Evolutionary conservation across 805 yeast species (phyloP).

Genomic region (Priceomyces melissophilus): DNA sequence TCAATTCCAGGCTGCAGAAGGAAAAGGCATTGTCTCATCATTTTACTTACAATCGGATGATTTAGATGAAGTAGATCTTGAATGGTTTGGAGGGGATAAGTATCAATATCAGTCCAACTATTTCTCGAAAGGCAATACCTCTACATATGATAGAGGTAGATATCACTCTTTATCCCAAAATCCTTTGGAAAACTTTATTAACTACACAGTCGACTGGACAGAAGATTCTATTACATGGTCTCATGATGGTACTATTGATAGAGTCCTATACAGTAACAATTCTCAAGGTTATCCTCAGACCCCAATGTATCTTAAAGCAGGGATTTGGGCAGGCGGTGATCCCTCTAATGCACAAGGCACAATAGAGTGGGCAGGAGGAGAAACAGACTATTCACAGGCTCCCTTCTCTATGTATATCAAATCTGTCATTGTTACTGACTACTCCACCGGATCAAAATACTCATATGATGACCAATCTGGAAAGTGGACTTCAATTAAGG

Average conservation of each 20-base stretch:
- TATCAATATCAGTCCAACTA: constrained; percentile 73
- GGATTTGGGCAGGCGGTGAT: constrained; percentile 86
- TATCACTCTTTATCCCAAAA: constrained; percentile 53
- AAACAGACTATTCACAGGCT: constrained; percentile 57
- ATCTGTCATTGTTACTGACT: constrained; percentile 60
- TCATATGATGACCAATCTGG: constrained; percentile 55
- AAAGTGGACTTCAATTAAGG: constrained; percentile 54
- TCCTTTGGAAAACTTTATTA: constrained; percentile 63
- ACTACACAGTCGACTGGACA: constrained; percentile 85
- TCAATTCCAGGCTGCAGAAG: constrained; percentile 66
- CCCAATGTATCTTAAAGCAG: constrained; percentile 74
- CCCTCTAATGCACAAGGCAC: constrained; percentile 61
- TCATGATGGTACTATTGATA: constrained; percentile 63
- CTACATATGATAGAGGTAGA: constrained; percentile 77
- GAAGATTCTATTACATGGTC: constrained; percentile 63
- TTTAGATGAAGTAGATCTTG: constrained; percentile 84
- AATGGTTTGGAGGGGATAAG: constrained; percentile 80
- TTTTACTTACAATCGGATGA: constrained; percentile 80
- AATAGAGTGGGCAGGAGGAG: constrained; percentile 81
- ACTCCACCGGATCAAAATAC: constrained; percentile 62
- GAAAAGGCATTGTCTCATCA: constrained; percentile 77
- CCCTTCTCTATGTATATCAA: constrained; percentile 69
- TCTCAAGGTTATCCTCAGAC: constrained; percentile 82
- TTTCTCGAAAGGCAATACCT: constrained; percentile 76
- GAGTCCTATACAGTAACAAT: constrained; percentile 54